Evolutionary conservation across 2,329 filamentous ascomycete species (phyloP), one percentile per base, ranked within the genome.

Genomic region (Aureobasidium pullulans): DNA sequence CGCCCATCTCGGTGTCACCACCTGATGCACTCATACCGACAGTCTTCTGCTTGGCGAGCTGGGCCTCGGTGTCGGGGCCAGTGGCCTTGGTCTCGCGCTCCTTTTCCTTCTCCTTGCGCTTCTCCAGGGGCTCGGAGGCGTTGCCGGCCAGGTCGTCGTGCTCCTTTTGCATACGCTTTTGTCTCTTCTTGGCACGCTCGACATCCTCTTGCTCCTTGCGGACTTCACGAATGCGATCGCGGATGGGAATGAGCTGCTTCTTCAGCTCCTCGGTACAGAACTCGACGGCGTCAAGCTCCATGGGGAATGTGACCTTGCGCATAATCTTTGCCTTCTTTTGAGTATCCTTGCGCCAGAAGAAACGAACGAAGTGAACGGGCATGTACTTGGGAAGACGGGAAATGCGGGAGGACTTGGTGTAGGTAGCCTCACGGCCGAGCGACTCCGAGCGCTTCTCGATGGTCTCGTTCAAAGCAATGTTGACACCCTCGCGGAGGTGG

Each of bases 291-390:
- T 99, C 94, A 36, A 99, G 79, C 74, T 99, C 94, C 53, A 89
- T 86, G 6, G 93, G 93, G 71, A 99, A 99, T 0, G 90, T 93
- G 60, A 99, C 94, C 76, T 97, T 99, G 71, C 92, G 89, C 89
- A 99, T 93, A 67, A 99, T 99, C 81, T 99, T 99, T 65, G 93
- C 92, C 81, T 99, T 99, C 79, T 97, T 97, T 74, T 95, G 88
- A 3, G 90, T 91, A 66, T 96, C 90, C 48, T 88, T 85, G 71
- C 96, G 93, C 94, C 94, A 99, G 78, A 93, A 96, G 77, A 99
- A 99, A 64, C 94, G 90, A 60, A 99, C 89, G 72, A 99, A 96
- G 74, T 99, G 94, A 4, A 99, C 90, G 0, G 94, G 94, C 46
- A 99, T 81, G 72, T 99, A 96, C 73, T 96, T 96, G 16, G 94